Conservation (phyloP, 768 basidiomycete genomes). For the Agrocybe praecox region DNA sequence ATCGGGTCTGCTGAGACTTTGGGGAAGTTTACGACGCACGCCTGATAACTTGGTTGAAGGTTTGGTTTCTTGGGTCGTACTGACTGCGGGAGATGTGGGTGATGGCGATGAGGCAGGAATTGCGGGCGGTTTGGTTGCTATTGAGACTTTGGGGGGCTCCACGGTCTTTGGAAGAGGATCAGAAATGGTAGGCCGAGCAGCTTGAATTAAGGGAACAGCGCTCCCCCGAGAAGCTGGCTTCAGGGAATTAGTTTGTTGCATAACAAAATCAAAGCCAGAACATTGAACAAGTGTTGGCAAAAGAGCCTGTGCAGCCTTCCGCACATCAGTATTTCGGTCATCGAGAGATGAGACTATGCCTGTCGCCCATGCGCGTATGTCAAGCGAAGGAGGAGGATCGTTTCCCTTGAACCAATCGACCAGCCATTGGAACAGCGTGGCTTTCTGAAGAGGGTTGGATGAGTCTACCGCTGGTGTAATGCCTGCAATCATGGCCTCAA, state of each 20-base stretch:
- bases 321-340: slow-evolving; percentile 88
- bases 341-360: slow-evolving; percentile 80
- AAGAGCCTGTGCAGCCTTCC: slow-evolving; percentile 86
- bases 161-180: slow-evolving; percentile 25
- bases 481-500: slow-evolving; percentile 82
- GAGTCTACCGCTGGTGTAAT: slow-evolving; percentile 83
- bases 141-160: slow-evolving; percentile 18
- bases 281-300: slow-evolving; percentile 74
- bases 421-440: slow-evolving; percentile 78
- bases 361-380: slow-evolving; percentile 69
- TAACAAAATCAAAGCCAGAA: slow-evolving; percentile 82
- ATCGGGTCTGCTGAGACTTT: slow-evolving; percentile 56
- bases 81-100: slow-evolving; percentile 44
- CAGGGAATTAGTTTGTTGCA: slow-evolving; percentile 83
- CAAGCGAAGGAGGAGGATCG: slow-evolving; percentile 53
- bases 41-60: slow-evolving; percentile 55
- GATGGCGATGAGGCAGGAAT: slow-evolving; percentile 24
- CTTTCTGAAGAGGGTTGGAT: slow-evolving; percentile 85
- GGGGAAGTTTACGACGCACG: slow-evolving; percentile 74
- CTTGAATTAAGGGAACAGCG: slow-evolving; percentile 87
- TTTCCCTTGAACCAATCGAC: slow-evolving; percentile 77
- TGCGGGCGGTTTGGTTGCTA: slow-evolving; percentile 27
- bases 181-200: slow-evolving; percentile 59
- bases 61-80: slow-evolving; percentile 37
- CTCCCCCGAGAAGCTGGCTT: slow-evolving; percentile 90